Conservation (phyloP, 2,329 filamentous ascomycete species). For the Knufia petricola region DNA sequence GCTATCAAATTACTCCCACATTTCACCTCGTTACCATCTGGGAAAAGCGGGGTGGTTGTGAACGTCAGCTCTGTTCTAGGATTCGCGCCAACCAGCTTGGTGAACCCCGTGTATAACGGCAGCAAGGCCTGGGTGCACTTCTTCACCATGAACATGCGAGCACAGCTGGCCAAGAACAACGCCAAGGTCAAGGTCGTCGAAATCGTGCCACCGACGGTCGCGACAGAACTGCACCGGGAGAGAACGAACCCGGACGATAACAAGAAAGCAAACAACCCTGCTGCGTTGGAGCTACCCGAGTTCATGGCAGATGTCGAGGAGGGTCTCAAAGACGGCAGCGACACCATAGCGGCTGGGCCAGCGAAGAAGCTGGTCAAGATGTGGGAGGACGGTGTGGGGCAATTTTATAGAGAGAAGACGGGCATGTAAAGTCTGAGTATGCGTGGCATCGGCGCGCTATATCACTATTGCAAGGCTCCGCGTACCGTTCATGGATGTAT, state of each 20-base stretch:
- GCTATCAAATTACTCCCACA: slow-evolving; percentile 41
- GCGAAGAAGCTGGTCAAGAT: slow-evolving; percentile 32
- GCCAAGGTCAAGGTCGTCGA: slow-evolving; percentile 43
- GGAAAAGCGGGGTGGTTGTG: slow-evolving; percentile 35
- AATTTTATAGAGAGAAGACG: not conserved
- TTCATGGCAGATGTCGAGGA: slow-evolving; percentile 42
- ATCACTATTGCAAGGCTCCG: too few relatives aligned
- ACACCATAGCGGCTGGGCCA: slow-evolving; percentile 42
- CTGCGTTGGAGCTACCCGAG: slow-evolving; percentile 41
- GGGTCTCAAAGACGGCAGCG: slow-evolving; percentile 40
- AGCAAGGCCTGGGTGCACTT: slow-evolving; percentile 52
- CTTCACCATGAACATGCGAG: slow-evolving; percentile 46
- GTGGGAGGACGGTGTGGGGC: not conserved
- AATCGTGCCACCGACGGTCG: slow-evolving; percentile 47
- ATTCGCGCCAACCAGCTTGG: slow-evolving; percentile 43
- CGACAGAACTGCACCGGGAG: slow-evolving; percentile 48
- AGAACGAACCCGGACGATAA: slow-evolving; percentile 48
- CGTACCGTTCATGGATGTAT: too few relatives aligned
- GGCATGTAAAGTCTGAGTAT: too few relatives aligned
- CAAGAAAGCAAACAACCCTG: slow-evolving; percentile 47
- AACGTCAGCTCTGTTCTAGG: slow-evolving; percentile 48
- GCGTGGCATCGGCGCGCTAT: too few relatives aligned
- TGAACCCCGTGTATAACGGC: slow-evolving; percentile 51
- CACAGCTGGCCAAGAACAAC: slow-evolving; percentile 35
- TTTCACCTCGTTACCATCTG: slow-evolving; percentile 33